Conservation (phyloP, 164 flowering plant species). For the Stephania cephalantha region DNA sequence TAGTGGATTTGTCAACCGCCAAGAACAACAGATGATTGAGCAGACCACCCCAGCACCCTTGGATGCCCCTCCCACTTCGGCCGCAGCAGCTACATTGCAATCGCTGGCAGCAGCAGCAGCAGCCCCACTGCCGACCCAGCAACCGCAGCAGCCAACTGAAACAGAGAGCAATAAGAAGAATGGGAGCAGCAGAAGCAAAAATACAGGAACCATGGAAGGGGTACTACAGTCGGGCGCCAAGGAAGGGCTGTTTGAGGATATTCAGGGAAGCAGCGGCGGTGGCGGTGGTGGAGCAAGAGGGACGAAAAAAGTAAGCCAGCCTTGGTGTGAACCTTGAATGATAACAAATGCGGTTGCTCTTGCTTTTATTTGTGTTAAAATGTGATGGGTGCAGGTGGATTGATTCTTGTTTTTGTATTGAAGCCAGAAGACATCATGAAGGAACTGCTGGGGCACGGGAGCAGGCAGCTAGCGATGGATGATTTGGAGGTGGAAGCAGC, state of each 20-base stretch:
- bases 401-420: constrained; percentile 46
- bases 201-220: constrained; percentile 12
- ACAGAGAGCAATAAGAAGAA: constrained; percentile 22
- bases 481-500: not conserved
- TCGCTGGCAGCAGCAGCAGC: constrained; percentile 15
- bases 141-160: constrained; percentile 10
- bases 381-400: constrained; percentile 18
- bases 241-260: constrained; percentile 22
- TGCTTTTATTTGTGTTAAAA: not conserved
- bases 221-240: constrained; percentile 14
- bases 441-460: constrained; percentile 36
- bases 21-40: constrained; percentile 12
- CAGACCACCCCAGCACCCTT: not conserved
- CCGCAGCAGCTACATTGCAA: constrained; percentile 2
- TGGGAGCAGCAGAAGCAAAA: constrained; percentile 10
- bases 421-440: constrained; percentile 79
- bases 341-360: not conserved
- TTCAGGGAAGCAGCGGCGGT: constrained; percentile 12
- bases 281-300: constrained; percentile 13
- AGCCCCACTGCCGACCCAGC: constrained; percentile 12
- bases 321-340: not conserved
- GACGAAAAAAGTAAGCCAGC: constrained; percentile 34
- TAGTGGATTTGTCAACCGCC: constrained; percentile 1
- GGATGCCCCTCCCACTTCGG: constrained; percentile 13
- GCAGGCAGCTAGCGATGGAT: constrained; percentile 10